Base-by-base conservation (phyloP, 192 early-diverging fungal species). In the Chytriomyces sp. region DNA sequence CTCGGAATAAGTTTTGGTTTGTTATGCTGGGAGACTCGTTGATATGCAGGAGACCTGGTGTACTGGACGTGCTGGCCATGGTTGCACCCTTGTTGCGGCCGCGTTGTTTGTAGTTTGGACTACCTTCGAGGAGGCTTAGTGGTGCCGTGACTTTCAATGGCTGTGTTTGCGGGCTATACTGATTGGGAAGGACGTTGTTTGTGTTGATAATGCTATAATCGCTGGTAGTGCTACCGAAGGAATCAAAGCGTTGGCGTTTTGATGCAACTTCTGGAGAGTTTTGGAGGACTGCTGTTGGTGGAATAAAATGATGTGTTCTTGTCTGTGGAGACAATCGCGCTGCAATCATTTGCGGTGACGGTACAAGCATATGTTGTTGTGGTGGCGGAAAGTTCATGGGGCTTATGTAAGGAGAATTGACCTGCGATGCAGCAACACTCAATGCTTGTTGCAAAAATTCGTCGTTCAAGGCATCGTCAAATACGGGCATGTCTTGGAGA, bases 51-150 rank as follows among this genome's bases (percentile, higher is more conserved):
- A 18, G 11, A 11, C 16, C 7, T 57, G 69, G 44, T 45, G 28
- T 43, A 5, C 8, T 5, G 2, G 7, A 44, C 8, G 75, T 72
- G 57, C 70, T 74, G 28, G 28, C 28, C 28, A 35, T 35, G 28
- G 28, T 35, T 35, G 28, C 28, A 35, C 28, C 28, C 28, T 35
- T 35, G 6, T 69, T 69, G 28, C 90, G 82, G 43, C 90, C 82
- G 48, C 92, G 84, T 80, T 93, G 91, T 76, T 93, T 93, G 82
- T 92, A 93, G 6, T 87, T 90, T 49, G 90, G 90, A 3, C 90
- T 89, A 8, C 89, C 89, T 47, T 92, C 92, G 77, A 92, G 90
- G 9, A 93, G 81, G 7, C 43, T 18, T 4, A 67, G 35, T 46
- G 65, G 65, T 3, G 65, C 65, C 11, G 68, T 49, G 50, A 69